phyloP scores from a whole-genome alignment of 371 early-diverging fungal genomes.

The Mortierella sp. region DNA sequence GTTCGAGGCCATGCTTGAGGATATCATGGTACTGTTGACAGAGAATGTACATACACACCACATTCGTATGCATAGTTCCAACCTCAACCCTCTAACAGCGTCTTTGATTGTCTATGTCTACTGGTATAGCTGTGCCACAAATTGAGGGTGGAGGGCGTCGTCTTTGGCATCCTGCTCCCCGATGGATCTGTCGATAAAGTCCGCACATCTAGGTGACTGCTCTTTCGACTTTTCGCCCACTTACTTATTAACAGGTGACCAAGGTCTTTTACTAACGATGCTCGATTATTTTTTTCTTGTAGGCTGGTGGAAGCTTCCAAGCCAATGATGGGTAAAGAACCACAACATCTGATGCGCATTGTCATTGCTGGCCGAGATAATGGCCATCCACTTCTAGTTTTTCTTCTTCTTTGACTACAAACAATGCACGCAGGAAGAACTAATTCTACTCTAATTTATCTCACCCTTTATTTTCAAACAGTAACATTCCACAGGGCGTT shows the following conservation, averaged over 20 bases:
- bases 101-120: background rate
- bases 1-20: constrained; percentile 70
- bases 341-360: too few species aligned
- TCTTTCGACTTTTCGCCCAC: background rate
- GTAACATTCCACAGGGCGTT: constrained; percentile 79
- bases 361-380: background rate
- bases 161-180: constrained; percentile 66
- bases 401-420: too few species aligned
- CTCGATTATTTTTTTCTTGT: background rate
- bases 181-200: constrained; percentile 66
- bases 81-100: background rate
- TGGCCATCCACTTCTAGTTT: too few species aligned
- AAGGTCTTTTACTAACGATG: background rate
- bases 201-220: constrained; percentile 47
- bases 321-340: constrained; percentile 61
- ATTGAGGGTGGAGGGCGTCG: constrained; percentile 67
- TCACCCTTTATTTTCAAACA: background rate
- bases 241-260: background rate
- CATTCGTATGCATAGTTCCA: too few species aligned
- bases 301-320: constrained; percentile 64
- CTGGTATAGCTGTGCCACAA: constrained; percentile 46
- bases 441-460: background rate
- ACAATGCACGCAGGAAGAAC: background rate
- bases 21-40: constrained; percentile 46
- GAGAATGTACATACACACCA: background rate